These are phyloP conservation scores for Vitis rupestris DNA, from an alignment of 164 flowering plant species.

Conservation along the genomic window DNA sequence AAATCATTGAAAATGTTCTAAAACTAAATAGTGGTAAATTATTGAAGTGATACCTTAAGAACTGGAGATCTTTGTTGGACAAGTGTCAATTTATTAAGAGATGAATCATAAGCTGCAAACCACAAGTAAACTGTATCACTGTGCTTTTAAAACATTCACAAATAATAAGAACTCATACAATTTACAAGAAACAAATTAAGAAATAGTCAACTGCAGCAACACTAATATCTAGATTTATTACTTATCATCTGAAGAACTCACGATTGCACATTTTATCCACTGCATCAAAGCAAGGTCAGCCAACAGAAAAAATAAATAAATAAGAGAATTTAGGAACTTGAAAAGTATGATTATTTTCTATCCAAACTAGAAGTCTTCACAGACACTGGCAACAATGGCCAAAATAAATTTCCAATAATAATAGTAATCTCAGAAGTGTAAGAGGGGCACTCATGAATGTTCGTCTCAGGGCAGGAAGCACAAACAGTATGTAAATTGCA, in stretches of 20 bases:
- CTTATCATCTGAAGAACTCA: not conserved
- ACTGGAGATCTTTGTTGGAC: constrained; percentile 88
- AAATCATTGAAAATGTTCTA: not conserved
- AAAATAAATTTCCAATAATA: too few species aligned
- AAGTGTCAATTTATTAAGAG: constrained; percentile 45
- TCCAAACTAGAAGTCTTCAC: too few species aligned
- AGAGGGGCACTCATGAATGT: too few species aligned
- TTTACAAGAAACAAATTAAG: not conserved
- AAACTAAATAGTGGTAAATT: not conserved
- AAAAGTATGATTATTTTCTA: too few species aligned
- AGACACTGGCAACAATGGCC: too few species aligned
- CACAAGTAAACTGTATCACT: not conserved
- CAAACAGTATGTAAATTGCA: too few species aligned
- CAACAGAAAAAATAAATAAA: too few species aligned
- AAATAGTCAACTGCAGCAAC: not conserved
- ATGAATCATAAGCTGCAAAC: constrained; percentile 68
- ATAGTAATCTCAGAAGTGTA: too few species aligned
- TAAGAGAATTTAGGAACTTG: too few species aligned
- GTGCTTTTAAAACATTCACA: not conserved
- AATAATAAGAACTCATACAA: not conserved
- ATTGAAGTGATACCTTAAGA: constrained; percentile 50
- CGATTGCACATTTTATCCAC: too few species aligned
- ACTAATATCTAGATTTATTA: not conserved
- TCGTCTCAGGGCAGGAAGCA: too few species aligned
- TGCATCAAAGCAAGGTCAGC: too few species aligned